phyloP scores from a whole-genome alignment of 495 filamentous ascomycete species.

The Penicillium pulvis region DNA sequence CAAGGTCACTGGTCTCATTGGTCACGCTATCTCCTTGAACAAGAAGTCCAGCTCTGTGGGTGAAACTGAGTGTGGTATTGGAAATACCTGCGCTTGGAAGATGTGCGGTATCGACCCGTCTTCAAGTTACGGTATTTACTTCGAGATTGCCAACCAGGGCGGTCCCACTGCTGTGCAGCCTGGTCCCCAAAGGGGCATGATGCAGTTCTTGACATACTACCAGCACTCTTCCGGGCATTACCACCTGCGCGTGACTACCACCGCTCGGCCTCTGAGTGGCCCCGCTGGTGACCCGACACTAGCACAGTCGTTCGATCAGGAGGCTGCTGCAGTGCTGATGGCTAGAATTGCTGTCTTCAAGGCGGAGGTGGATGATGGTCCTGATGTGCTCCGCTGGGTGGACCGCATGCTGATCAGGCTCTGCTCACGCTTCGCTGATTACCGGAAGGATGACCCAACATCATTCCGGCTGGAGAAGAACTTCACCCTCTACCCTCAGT shows the following conservation, averaged over 20 bases:
- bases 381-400: constrained; percentile 98
- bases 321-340: constrained; percentile 98
- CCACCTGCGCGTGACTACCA: constrained; percentile 93
- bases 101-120: constrained; percentile 98
- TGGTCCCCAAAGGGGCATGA: constrained; percentile 88
- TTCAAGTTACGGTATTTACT: constrained; percentile 94
- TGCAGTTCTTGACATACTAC: constrained; percentile 99
- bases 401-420: constrained; percentile 98
- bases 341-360: constrained; percentile 98
- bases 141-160: constrained; percentile 94
- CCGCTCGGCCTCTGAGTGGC: constrained; percentile 87
- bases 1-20: constrained; percentile 97
- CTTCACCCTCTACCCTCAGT: constrained; percentile 98
- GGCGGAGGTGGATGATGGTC: constrained; percentile 97
- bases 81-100: constrained; percentile 99
- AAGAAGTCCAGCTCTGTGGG: constrained; percentile 98
- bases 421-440: constrained; percentile 96
- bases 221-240: constrained; percentile 96
- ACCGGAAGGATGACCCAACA: constrained; percentile 96
- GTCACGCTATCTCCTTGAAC: constrained; percentile 93
- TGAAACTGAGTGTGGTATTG: constrained; percentile 97
- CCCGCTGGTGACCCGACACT: constrained; percentile 97
- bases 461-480: constrained; percentile 99
- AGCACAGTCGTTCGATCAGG: constrained; percentile 97
- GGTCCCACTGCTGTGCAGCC: constrained; percentile 84